Base-by-base conservation (phyloP, 2,329 filamentous ascomycete species). In the Aquanectria penicillioides region DNA sequence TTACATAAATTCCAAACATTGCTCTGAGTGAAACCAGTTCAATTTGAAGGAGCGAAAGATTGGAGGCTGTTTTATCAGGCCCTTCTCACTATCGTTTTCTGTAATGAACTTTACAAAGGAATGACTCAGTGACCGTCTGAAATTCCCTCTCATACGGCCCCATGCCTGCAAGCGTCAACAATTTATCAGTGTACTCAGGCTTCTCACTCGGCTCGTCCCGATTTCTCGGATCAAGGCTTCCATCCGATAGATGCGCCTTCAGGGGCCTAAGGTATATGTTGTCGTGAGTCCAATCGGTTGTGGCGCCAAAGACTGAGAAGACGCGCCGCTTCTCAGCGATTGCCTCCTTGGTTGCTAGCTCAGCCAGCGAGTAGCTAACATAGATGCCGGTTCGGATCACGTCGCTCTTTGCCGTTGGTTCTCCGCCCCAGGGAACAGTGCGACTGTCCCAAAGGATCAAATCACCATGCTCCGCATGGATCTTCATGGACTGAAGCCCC, bases 371-470 rank as follows among this genome's bases (percentile, higher is more conserved):
- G 23, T 25, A 51, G 17, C 31, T 41, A 4, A 36, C 36, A 13
- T 51, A 51, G 18, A 51, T 51, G 48, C 33, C 36, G 2, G 48
- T 41, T 20, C 48, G 26, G 8, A 51, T 41, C 2, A 29, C 31
- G 13, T 33, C 10, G 36, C 48, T 51, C n/a, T 41, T 41, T 2
- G 23, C 10, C 3, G 48, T 51, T 2, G 48, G 48, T 26, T 51
- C 48, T 3, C 31, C 31, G 5, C 48, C 48, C 31, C 31, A 51
- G 13, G 40, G 48, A 25, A 51, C 31, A 9, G 26, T 41, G 2
- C 48, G 48, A 9, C 28, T 34, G 22, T 48, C 44, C 31, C 44
- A 36, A 11, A 36, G 44, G 25, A 48, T 36, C 18, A 36, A 31
- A 18, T 47, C 43, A 11, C 43, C 43, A 4, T 28, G 43, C 18